Evolutionary conservation across 2,329 filamentous ascomycete genomes (phyloP), one percentile per base, ranked within the genome.

Genomic region (Tolypocladium tropicale): DNA sequence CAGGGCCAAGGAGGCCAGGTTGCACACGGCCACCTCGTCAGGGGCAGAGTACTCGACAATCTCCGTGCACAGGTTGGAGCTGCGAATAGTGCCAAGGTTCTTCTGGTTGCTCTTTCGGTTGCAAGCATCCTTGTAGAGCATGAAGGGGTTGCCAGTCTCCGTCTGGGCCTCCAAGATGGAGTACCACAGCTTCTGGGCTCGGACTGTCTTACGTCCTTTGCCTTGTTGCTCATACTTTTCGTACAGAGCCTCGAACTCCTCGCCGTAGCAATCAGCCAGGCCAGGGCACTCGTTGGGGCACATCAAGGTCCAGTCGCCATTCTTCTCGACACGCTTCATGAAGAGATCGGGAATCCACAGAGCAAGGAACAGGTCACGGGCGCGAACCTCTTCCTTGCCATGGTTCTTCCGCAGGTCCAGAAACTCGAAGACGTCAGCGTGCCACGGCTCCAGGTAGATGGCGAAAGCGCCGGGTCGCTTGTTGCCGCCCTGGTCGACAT

Each of bases 91-190:
- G 63, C 94, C 94, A 34, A 99, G 82, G 76, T 99, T 99, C 87
- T 99, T 97, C 79, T 99, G 94, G 83, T 99, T 99, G 81, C 92
- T 96, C 88, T 99, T 99, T 73, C 85, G 85, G 84, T 99, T 99
- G 84, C 89, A 93, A 68, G 86, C 83, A 76, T 99, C 94, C 82
- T 99, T 99, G 86, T 99, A 99, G 58, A 97, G 86, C 90, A 99
- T 99, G 78, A 96, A 99, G 52, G 94, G 94, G 76, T 95, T 97
- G 65, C 94, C 94, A 50, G 94, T 99, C 84, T 99, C 94, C 36
- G 93, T 97, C 78, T 99, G 94, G 53, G 94, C 90, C 77, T 99
- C 94, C 52, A 99, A 83, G 62, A 99, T 96, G 63, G 93, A 91
- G 71, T 97, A 97, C 94, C 94, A 99, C 57, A 99, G 86, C 82